Evolutionary conservation across 495 filamentous ascomycete genomes (phyloP), one percentile per base, ranked within the genome.

Genomic region (Extremus antarcticus): DNA sequence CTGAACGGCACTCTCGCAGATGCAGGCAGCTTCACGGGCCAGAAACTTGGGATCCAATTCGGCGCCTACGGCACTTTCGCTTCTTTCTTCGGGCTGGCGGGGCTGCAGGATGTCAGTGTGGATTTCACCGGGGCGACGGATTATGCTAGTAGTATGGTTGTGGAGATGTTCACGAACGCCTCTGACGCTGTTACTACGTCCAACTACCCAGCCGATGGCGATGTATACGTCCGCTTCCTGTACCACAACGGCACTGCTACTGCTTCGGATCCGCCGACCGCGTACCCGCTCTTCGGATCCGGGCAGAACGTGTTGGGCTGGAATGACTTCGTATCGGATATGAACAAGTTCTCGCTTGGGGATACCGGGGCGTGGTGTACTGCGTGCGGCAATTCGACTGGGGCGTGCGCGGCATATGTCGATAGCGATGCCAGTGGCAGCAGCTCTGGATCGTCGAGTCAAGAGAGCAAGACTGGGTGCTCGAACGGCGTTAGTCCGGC

Each of bases 201-300:
- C 13, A 64, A 57, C 65, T 84, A 75, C 57, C 83, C 85, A 0
- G 62, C 63, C 29, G 58, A 65, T 7, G 69, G 76, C 19, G 74
- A 87, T 43, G 73, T 91, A 38, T 79, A 74, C 56, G 83, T 94
- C 25, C 80, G 88, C 39, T 89, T 90, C 70, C 68, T 86, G 11
- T 80, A 90, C 67, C 77, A 80, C 61, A 94, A 94, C 65, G 85
- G 85, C 43, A 85, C 85, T 15, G 75, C 78, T 15, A 76, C 76
- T n/a, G 68, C 74, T 19, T 58, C 64, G 10, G 68, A 66, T 24
- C 65, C 72, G 22, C 77, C 84, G 7, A 58, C 51, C 1, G 62
- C 73, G 2, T 90, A 79, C 67, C 81, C 86, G 2, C 74, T 94
- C 2, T 91, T 94, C 55, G 64, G 68, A 4, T 72, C 74, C 17